Percentiles rank a stretch among this genome's conserved stretches.
These are phyloP conservation scores for Aspergillus sclerotiicarbonarius DNA, from an alignment of 495 filamentous ascomycete species.

Conservation along the genomic window DNA sequence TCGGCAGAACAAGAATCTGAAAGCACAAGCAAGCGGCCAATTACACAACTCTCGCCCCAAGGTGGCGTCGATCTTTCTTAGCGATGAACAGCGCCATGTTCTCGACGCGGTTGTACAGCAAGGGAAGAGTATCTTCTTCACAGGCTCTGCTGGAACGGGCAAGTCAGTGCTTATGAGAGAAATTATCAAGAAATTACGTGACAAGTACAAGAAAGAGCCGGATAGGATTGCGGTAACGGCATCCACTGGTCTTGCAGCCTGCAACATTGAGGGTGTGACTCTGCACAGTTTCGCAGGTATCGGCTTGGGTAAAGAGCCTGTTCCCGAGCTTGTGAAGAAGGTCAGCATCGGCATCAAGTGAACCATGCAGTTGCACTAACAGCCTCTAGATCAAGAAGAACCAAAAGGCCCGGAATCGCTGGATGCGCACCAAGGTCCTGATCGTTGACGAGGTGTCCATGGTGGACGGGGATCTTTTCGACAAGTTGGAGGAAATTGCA, in stretches of 20 bases:
- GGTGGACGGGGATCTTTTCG: slow-evolving; percentile 96
- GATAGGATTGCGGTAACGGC: slow-evolving; percentile 90
- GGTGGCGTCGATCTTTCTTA: slow-evolving; percentile 66
- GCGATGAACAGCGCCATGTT: slow-evolving; percentile 82
- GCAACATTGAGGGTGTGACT: slow-evolving; percentile 94
- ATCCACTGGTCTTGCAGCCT: slow-evolving; percentile 92
- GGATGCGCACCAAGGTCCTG: slow-evolving; percentile 82
- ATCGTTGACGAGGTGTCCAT: slow-evolving; percentile 97
- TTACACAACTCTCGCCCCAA: slow-evolving; percentile 28
- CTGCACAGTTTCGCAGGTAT: slow-evolving; percentile 96
- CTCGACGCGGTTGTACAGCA: slow-evolving; percentile 72
- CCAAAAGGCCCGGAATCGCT: slow-evolving; percentile 79
- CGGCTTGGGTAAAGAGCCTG: slow-evolving; percentile 87
- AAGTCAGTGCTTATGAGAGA: slow-evolving; percentile 94
- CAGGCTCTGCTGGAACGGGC: slow-evolving; percentile 94
- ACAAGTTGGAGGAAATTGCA: slow-evolving; percentile 92
- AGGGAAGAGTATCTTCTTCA: slow-evolving; percentile 92
- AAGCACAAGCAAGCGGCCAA: slow-evolving; percentile 26
- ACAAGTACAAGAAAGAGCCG: slow-evolving; percentile 68
- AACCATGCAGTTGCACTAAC: slow-evolving; percentile 10
- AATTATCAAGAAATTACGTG: slow-evolving; percentile 76
- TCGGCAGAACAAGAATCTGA: slow-evolving; percentile 55
- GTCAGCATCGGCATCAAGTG: slow-evolving; percentile 15
- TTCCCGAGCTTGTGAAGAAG: slow-evolving; percentile 80
- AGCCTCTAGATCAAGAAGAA: slow-evolving; percentile 68